Base-by-base conservation (phyloP, 192 early-diverging fungal species). In the Neocallimastix lanati region DNA sequence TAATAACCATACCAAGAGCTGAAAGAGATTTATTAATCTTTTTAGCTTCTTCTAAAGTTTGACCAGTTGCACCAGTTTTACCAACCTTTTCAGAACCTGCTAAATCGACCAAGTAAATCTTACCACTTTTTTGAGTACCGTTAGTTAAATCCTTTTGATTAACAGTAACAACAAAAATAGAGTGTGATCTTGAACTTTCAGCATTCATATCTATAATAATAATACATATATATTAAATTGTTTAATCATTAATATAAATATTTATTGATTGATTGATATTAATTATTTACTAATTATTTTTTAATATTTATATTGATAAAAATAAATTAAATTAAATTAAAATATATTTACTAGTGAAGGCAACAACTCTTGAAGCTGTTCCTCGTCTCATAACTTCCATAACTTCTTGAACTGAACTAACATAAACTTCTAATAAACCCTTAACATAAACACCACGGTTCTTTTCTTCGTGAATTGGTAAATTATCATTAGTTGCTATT, bases 11-110 rank as follows among this genome's bases (percentile, higher is more conserved):
- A 78, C 98, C 98, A 76, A 99, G 88, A 0, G 96, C 95, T 12
- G 97, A 95, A 12, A 99, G 88, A 0, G 96, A 97, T 85, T 96
- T 97, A 89, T 99, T 99, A 89, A 99, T 99, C 86, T 96, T 99
- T 85, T 99, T 99, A 82, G 98, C 98, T 83, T 99, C 98, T 84
- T 99, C 98, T 35, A 99, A 85, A 2, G 96, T 98, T 84, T 99
- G 98, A 35, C 98, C 96, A 2, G 95, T 94, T 12, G 98, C 98
- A 77, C 96, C 96, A 30, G 98, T 99, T 84, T 99, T 99, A 76
- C 92, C 93, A 29, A 94, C 89, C 86, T 98, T 99, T 88, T 99
- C 97, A 27, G 96, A 98, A 82, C 98, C 98, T 28, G 98, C 98
- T 83, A 99, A 87, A 93, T 99, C 98, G 37, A 98, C 98, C 76